Base-by-base conservation (phyloP, 176 grass and related monocot species). In the Leersia perrieri region DNA sequence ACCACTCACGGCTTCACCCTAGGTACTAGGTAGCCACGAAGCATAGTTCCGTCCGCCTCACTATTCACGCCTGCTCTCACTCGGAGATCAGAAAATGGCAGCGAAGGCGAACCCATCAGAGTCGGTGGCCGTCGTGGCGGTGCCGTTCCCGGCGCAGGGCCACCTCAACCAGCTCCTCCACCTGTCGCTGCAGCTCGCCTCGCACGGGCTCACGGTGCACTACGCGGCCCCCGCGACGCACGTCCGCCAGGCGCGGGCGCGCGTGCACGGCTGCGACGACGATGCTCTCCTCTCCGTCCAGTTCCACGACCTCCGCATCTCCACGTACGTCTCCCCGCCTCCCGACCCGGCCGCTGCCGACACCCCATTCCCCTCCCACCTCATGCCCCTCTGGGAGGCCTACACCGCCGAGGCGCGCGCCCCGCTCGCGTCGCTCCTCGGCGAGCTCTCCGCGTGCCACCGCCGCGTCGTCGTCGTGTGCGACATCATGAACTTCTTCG, bases 91-190 rank as follows among this genome's bases (percentile, higher is more conserved):
- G 3, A 20, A 1, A 20, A 49, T 49, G 45, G 45, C 45, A 49
- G 16, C 15, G 15, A 49, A 49, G 15, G 45, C 15, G 16, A 20
- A 49, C 16, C 45, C 53, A 3, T 0, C 14, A 66, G 66, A 65
- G 2, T 57, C 42, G 5, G 89, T 92, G 1, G 88, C 81, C 41
- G 67, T 92, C 5, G 90, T 90, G 1, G 80, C 91, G 35, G 85
- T 97, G 66, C 90, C 93, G 31, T 82, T 82, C 70, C 88, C 90
- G 44, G 75, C 88, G 64, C 90, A 92, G 66, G 85, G 90, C 58
- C 87, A 97, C 68, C 88, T 97, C 42, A 90, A 92, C 82, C 88
- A 90, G 69, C 82, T 92, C 16, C 80, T 92, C 11, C 88, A 92
- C 72, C 67, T 96, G 5, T 88, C 90, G 3, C 78, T 90, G 39